Evolutionary conservation across 305 asterid species (phyloP).

Genomic region (Ajuga reptans): DNA sequence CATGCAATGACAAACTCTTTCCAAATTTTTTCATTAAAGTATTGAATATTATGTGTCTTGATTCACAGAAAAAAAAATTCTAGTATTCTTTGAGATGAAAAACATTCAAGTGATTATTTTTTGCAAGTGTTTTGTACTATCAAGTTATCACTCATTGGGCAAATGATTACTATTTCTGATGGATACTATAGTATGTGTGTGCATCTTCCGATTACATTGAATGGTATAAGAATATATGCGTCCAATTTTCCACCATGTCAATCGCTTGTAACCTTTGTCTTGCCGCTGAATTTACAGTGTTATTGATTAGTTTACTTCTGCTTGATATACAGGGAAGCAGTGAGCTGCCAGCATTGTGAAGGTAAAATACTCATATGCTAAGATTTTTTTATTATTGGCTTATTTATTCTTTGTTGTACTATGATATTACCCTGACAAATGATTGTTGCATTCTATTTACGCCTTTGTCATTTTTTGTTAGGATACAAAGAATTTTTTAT

Average conservation of each 20-base stretch:
- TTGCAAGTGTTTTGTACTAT: slow-evolving; percentile 1
- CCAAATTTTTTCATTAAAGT: neutral
- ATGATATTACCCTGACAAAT: slow-evolving; percentile 7
- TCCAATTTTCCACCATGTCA: neutral
- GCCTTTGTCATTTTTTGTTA: neutral
- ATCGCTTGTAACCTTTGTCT: neutral
- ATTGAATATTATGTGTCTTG: slow-evolving; percentile 10
- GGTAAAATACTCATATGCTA: slow-evolving; percentile 39
- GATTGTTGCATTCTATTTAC: neutral
- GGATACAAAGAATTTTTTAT: too few relatives aligned
- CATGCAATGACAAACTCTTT: slow-evolving; percentile 10
- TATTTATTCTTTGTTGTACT: slow-evolving; percentile 16
- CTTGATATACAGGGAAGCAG: slow-evolving; percentile 71
- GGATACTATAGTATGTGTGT: neutral
- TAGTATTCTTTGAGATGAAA: slow-evolving; percentile 9
- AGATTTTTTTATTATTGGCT: slow-evolving; percentile 7
- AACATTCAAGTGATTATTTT: neutral
- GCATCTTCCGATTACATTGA: neutral
- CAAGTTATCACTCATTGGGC: neutral
- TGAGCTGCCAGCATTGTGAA: slow-evolving; percentile 68
- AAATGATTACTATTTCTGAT: neutral
- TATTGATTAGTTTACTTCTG: slow-evolving; percentile 26
- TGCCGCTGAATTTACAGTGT: slow-evolving; percentile 19
- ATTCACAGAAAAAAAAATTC: slow-evolving; percentile 3
- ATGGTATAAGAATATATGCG: neutral